Evolutionary conservation across 768 basidiomycete species (phyloP), one percentile per base, ranked within the genome.

Genomic region (Agaricus blazei): DNA sequence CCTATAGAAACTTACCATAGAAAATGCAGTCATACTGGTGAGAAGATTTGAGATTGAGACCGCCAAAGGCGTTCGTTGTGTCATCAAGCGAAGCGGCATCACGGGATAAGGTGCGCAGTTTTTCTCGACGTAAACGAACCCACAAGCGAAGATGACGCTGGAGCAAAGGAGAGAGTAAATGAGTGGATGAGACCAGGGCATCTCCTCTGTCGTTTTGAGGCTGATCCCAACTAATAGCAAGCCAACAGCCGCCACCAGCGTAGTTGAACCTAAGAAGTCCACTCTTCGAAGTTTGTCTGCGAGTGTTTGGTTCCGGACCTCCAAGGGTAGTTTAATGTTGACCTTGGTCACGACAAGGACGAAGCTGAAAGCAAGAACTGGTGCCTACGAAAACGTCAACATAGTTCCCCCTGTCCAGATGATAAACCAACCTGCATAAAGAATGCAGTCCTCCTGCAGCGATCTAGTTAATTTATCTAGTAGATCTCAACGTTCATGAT

Each of bases 61-160:
- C 9, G 89, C 87, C 19, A 93, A 69, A 4, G 92, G 91, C 24
- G 90, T 94, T 52, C 93, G 76, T 64, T 85, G 82, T 31, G 77
- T 81, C 34, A 95, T 79, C 54, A 95, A 72, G 51, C 81, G 81
- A 59, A 97, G 71, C 47, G 96, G 96, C 85, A 99, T 88, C 50
- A 98, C 88, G 14, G 97, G 97, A 67, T 88, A 90, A 3, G 81
- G 77, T 3, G 90, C 84, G 75, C 81, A 84, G 60, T 79, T 76
- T 54, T 84, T 83, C 71, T 99, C 96, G 26, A 91, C 90, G 45
- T 82, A 65, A 29, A 95, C 65, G 68, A 99, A 98, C 2, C 75
- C 62, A 5, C 73, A 60, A 9, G 76, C 74, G 50, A 76, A 85
- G 23, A 87, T 58, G 47, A 68, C 68, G 61, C 90, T 87, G 41